These are phyloP conservation scores for Gossypium ekmanianum DNA, from an alignment of 345 rosid species.

Conservation along the genomic window DNA sequence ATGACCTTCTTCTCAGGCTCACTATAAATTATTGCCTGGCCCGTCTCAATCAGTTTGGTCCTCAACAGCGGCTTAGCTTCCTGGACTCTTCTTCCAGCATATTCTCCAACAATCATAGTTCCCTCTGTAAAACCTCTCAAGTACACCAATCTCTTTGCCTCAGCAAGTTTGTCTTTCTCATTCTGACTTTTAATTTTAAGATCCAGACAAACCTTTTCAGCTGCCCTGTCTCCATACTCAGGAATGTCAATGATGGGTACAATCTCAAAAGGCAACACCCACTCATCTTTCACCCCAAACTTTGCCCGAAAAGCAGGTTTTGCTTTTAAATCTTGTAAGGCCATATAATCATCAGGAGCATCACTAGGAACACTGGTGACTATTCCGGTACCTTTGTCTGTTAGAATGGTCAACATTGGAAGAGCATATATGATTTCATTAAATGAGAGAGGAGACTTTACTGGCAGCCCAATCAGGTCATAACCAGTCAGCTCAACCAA, in stretches of 20 bases:
- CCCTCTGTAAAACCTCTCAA: constrained; percentile 89
- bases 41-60: constrained; percentile 61
- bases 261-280: constrained; percentile 74
- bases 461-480: constrained; percentile 83
- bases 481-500: constrained; percentile 73
- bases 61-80: constrained; percentile 75
- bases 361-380: constrained; percentile 98
- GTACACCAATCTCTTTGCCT: constrained; percentile 86
- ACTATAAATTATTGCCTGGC: constrained; percentile 72
- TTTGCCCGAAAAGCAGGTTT: constrained; percentile 77
- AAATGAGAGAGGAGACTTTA: constrained; percentile 68
- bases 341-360: constrained; percentile 93
- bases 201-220: constrained; percentile 76
- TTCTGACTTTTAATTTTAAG: constrained; percentile 88
- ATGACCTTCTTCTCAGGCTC: constrained; percentile 94
- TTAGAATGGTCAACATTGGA: constrained; percentile 89
- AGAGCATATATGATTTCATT: constrained; percentile 77
- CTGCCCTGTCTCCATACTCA: constrained; percentile 81
- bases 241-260: constrained; percentile 79
- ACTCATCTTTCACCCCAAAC: constrained; percentile 77
- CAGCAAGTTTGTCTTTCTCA: constrained; percentile 86
- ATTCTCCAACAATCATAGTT: constrained; percentile 72
- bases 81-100: constrained; percentile 68
- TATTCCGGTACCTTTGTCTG: constrained; percentile 93
- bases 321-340: constrained; percentile 67